phyloP scores from a whole-genome alignment of 176 grass and related monocot genomes.

The Bonia amplexicaulis region DNA sequence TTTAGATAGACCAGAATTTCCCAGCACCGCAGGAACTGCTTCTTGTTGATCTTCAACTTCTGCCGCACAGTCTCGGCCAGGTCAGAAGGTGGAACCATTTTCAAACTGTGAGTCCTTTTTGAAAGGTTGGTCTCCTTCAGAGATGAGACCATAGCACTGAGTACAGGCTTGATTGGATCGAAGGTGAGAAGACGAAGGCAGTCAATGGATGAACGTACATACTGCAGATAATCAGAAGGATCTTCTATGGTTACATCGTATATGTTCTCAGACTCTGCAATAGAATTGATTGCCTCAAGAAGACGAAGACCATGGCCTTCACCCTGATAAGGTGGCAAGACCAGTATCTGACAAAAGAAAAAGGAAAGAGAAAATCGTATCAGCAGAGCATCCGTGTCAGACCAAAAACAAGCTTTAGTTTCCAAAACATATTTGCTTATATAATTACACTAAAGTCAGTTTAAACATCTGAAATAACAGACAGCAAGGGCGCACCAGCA shows the following conservation, averaged over 20 bases:
- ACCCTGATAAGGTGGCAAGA: slow-evolving; percentile 80
- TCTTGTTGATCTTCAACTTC: slow-evolving; percentile 86
- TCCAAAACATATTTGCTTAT: neutral
- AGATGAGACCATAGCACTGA: slow-evolving; percentile 38
- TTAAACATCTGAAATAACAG: slow-evolving; percentile 3
- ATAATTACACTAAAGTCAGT: neutral
- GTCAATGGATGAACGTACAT: slow-evolving; percentile 71
- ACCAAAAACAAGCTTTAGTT: neutral
- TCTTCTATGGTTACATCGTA: slow-evolving; percentile 84
- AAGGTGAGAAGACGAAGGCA: slow-evolving; percentile 58
- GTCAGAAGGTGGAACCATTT: slow-evolving; percentile 41
- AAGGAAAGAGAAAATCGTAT: slow-evolving; percentile 8
- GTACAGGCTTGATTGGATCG: slow-evolving; percentile 51
- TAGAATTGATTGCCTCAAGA: slow-evolving; percentile 72
- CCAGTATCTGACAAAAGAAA: slow-evolving; percentile 58
- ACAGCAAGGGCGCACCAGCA: neutral
- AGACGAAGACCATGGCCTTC: slow-evolving; percentile 73
- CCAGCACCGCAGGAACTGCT: slow-evolving; percentile 79
- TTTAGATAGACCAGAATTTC: slow-evolving; percentile 79
- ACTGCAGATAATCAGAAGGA: slow-evolving; percentile 91
- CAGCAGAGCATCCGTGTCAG: neutral
- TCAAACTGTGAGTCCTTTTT: slow-evolving; percentile 43
- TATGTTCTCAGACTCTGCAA: slow-evolving; percentile 68
- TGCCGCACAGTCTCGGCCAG: slow-evolving; percentile 47
- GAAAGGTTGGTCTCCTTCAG: slow-evolving; percentile 69